Evolutionary conservation across 2,329 filamentous ascomycete species (phyloP), one percentile per base, ranked within the genome.

Genomic region (Aspergillus brunneoviolaceus): DNA sequence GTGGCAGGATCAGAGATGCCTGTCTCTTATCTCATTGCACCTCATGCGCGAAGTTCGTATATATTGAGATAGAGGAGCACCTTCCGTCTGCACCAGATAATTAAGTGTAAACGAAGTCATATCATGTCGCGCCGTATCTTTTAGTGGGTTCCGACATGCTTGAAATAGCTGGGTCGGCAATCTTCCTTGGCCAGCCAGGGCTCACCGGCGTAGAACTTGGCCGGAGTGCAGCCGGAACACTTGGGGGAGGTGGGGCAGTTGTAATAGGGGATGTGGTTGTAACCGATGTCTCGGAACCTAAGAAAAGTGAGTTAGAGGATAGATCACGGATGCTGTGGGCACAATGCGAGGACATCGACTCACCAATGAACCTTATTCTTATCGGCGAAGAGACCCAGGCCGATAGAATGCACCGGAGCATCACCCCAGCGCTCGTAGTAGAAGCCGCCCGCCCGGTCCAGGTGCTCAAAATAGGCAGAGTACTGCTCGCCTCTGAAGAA

Each of bases 341-440:
- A 33, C n/a, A 33, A 27, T 7, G 27, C 2, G 53, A 42, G 25
- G 45, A 27, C 47, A 23, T 49, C 12, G 27, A 80, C 88, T 63
- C 79, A 96, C 93, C 93, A 98, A 77, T 98, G 94, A 62, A 99
- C 91, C 76, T 91, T 93, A 77, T 84, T 89, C 71, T 87, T 85
- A 73, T 99, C 94, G 71, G 96, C 94, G 73, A 99, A 97, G 27
- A 99, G 77, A 31, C 92, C 95, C 48, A 99, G 78, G 0, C 91
- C 95, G 70, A 99, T 92, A 66, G 91, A 96, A 77, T 99, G 95
- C 5, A 99, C 95, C 0, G 95, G 95, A 2, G 95, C 95, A 81
- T 99, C 95, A 10, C 95, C 95, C 95, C 95, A 99, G 68, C 95
- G 84, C 80, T 99, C 95, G 74, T 99, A 99, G 77, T 96, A 99